Base-by-base conservation (phyloP, 129 eudicot genomes). In the Centella asiatica region DNA sequence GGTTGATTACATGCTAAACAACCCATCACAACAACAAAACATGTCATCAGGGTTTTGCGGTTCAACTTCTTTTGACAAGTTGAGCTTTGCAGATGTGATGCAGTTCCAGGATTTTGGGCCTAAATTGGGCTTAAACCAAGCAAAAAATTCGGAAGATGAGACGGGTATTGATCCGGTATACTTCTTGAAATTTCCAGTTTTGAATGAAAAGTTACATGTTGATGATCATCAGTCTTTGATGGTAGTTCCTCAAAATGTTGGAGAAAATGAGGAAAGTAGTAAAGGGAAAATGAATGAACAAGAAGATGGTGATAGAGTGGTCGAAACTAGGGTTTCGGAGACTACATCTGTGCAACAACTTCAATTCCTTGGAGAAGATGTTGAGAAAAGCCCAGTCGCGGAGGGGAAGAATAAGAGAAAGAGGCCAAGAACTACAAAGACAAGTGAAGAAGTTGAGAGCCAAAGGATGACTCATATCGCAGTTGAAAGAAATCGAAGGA, bases 381-480 rank as follows among this genome's bases (percentile, higher is more conserved):
- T 58, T 69, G 78, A 74, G 44, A 81, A 79, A 65, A 81, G 68
- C 65, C 69, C 66, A 29, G 70, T n/a, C 27, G 40, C 52, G 2
- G 85, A 75, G 32, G 80, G 74, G 19, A 88, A 88, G 74, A 84
- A 76, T 73, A 86, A 90, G 83, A 86, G 94, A 63, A 90, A 90
- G 64, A 87, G 98, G 79, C 87, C 98, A 4, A 78, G 98, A 67
- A 81, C 76, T 68, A 36, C 76, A 13, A 92, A 92, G 77, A 92
- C 94, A 0, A 87, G 67, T 57, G 98, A 92, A 55, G 98, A 92
- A 69, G 98, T 87, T 50, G 98, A 92, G 69, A 92, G 95, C 88
- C 98, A 92, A 64, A 76, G 98, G 70, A 92, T 92, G 98, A 92
- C 94, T 62, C 98, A 92, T 55, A 92, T 92, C 27, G 98, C 98